Conservation (phyloP, 2,329 filamentous ascomycete genomes). For the Apiospora malaysiana region DNA sequence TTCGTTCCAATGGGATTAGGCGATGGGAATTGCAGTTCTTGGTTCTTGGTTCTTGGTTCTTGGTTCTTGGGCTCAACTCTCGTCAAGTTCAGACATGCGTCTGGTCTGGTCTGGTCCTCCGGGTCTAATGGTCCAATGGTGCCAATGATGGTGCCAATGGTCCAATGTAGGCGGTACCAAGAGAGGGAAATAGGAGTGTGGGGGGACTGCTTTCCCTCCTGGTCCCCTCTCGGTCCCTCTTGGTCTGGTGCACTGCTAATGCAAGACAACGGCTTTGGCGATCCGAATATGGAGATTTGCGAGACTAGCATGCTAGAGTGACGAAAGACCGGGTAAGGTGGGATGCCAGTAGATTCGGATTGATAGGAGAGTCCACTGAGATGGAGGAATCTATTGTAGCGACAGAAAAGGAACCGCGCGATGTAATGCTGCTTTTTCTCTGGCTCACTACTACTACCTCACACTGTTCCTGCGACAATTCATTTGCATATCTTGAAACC, state of each 20-base stretch:
- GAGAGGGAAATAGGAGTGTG: constrained; percentile 11
- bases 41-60: too few species aligned
- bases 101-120: not conserved
- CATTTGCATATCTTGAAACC: constrained; percentile 1
- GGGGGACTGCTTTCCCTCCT: not conserved
- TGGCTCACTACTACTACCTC: not conserved
- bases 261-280: constrained; percentile 18
- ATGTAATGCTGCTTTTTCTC: not conserved
- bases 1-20: constrained; percentile 6
- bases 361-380: not conserved
- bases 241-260: constrained; percentile 7
- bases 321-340: constrained; percentile 18
- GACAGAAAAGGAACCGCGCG: not conserved
- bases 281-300: constrained; percentile 18
- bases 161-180: not conserved
- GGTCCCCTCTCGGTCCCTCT: not conserved
- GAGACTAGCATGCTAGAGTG: constrained; percentile 15
- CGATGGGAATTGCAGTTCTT: not conserved
- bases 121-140: too few species aligned
- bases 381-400: not conserved
- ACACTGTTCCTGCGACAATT: not conserved
- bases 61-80: not conserved
- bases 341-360: not conserved
- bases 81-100: not conserved
- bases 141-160: too few species aligned